A percentile compares a stretch with the other conserved stretches of the same genome.
Evolutionary conservation across 2,329 filamentous ascomycete genomes (phyloP).

Genomic region (Chaetomium sp.): DNA sequence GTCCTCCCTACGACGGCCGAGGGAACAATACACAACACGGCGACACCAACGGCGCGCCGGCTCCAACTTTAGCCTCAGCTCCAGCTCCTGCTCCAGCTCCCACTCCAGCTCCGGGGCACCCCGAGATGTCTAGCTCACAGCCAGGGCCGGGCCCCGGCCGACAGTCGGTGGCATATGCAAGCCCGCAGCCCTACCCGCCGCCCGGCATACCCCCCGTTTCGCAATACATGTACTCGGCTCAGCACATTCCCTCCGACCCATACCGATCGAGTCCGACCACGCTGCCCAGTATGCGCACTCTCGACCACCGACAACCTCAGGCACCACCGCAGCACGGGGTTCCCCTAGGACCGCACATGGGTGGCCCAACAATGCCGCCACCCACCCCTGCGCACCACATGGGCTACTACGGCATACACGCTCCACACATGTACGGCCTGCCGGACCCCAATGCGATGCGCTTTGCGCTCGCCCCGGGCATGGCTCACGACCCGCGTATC

Average conservation of each 20-base stretch:
- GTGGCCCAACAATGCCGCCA: conserved; percentile 32
- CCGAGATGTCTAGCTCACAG: conserved; percentile 25
- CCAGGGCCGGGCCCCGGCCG: conserved; percentile 21
- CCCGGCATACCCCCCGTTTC: conserved; percentile 19
- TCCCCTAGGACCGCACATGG: conserved; percentile 32
- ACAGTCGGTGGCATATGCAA: conserved; percentile 22
- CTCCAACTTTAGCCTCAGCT: conserved; percentile 1
- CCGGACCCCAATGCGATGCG: conserved; percentile 37
- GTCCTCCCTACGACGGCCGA: conserved; percentile 6
- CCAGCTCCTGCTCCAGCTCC: too few species aligned
- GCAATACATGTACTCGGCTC: conserved; percentile 18
- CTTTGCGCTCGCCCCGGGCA: conserved; percentile 39
- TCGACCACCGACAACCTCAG: conserved; percentile 32
- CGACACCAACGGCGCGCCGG: conserved; percentile 16
- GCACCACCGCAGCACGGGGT: conserved; percentile 28
- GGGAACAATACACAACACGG: conserved; percentile 19
- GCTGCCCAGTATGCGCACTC: conserved; percentile 39
- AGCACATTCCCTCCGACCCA: conserved; percentile 26
- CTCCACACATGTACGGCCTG: conserved; percentile 39
- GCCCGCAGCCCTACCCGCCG: conserved; percentile 20
- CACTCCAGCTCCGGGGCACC: neutral
- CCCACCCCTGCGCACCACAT: conserved; percentile 32
- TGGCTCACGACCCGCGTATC: conserved; percentile 38
- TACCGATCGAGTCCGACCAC: conserved; percentile 35
- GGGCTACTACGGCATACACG: conserved; percentile 38